Evolutionary conservation across 768 basidiomycete genomes (phyloP), one percentile per base, ranked within the genome.

Genomic region (Russula sp.): DNA sequence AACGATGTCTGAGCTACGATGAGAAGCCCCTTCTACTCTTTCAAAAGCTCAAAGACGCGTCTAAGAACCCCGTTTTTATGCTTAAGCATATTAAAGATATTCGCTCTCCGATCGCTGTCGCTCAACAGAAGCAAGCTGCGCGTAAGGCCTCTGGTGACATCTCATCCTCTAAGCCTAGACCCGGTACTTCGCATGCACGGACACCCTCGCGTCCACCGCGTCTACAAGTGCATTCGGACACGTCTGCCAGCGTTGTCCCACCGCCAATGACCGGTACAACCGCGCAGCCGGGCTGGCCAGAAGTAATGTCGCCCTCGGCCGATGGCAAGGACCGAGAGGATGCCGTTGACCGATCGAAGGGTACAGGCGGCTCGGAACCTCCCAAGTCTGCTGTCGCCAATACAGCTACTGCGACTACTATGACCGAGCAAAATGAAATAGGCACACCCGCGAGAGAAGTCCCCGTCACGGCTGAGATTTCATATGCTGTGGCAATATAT

Each of bases 1-100:
- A 99, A 74, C 87, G 97, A 39, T 99, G 97, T 76, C 76, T 99
- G 59, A 91, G 91, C 70, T 98, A 97, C 69, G 97, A 99, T 71
- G 97, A 99, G 77, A 98, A 98, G 71, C 97, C 97, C 0, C 79
- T 99, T 39, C 80, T 98, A 53, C 84, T 99, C 45, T 99, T 99
- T 78, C 97, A 98, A 73, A 94, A 91, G 72, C 82, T 98, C 61
- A 99, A 98, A 72, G 97, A 99, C 68, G 86, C 88, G 1, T 93
- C 94, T 75, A 98, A 98, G 77, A 94, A 97, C 66, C 96, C 97
- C 2, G 96, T 99, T 8, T 99, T 99, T 75, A 99, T 99, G 97
- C 83, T 96, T 58, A 91, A 94, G 66, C 92, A 96, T 66, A 94
- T 95, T 75, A 89, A 89, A 71, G 97, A 99, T 71, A 98, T 99